Percentiles rank a stretch among this genome's conserved stretches.
phyloP scores from a whole-genome alignment of 2,329 filamentous ascomycete species.

The Tolypocladium paradoxum region DNA sequence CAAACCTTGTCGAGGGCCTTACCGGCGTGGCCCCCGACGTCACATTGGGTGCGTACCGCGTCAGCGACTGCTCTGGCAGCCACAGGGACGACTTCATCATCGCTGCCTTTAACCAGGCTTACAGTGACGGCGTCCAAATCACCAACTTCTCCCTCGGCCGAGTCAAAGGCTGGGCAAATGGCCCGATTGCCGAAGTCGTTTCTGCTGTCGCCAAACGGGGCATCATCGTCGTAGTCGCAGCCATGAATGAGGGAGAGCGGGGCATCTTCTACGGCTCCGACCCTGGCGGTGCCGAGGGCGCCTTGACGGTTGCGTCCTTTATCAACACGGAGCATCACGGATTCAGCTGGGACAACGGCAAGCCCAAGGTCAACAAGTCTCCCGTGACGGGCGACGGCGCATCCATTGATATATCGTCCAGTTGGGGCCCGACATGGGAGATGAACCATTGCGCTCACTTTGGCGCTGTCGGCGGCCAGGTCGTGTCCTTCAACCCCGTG shows the following conservation, averaged over 20 bases:
- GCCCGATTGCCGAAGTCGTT: too few species aligned
- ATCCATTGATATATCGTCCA: constrained; percentile 38
- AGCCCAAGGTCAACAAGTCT: too few species aligned
- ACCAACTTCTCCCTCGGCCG: constrained; percentile 46
- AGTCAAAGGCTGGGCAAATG: too few species aligned
- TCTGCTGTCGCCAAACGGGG: too few species aligned
- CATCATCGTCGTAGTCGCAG: too few species aligned
- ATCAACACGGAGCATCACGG: too few species aligned
- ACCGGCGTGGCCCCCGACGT: constrained; percentile 48
- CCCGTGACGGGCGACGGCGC: too few species aligned
- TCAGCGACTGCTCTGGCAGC: constrained; percentile 42
- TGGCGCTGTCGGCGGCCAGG: constrained; percentile 42
- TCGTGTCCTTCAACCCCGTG: constrained; percentile 39
- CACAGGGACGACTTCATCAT: constrained; percentile 45
- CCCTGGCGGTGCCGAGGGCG: too few species aligned
- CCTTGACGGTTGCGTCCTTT: too few species aligned
- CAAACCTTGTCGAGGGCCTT: constrained; percentile 38
- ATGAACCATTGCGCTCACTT: constrained; percentile 44
- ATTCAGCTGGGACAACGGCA: too few species aligned
- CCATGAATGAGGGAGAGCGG: too few species aligned
- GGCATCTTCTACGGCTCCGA: too few species aligned
- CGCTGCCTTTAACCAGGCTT: constrained; percentile 47
- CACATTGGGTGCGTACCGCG: constrained; percentile 43
- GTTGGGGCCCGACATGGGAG: constrained; percentile 54
- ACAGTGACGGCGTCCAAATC: constrained; percentile 45